Conservation (phyloP, 2,329 filamentous ascomycete species). For the Xylariaceae sp. region DNA sequence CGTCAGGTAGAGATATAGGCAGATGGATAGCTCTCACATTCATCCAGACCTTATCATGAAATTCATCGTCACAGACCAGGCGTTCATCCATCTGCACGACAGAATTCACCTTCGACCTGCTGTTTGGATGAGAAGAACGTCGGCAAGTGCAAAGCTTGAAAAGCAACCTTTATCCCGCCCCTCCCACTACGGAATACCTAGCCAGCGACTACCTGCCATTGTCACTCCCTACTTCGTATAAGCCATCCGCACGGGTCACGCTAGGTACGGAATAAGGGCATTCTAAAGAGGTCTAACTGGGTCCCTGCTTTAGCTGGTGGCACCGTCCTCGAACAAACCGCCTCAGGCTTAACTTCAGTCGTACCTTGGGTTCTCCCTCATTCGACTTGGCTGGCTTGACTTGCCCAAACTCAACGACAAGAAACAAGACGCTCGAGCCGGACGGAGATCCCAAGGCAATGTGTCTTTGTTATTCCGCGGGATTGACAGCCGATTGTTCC, state of each 20-base stretch:
- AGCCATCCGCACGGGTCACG: no score
- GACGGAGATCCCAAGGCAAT: slow-evolving; percentile 6
- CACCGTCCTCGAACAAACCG: no score
- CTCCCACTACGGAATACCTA: neutral
- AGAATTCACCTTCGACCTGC: no score
- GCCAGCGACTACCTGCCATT: no score
- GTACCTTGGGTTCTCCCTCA: no score
- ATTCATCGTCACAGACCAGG: neutral
- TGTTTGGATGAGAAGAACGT: neutral
- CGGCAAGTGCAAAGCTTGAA: neutral
- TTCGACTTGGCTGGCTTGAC: neutral
- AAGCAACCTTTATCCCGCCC: neutral
- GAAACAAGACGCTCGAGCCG: neutral
- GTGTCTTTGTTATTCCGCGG: slow-evolving; percentile 6
- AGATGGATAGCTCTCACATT: neutral
- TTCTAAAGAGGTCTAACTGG: no score
- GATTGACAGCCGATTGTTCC: slow-evolving; percentile 1
- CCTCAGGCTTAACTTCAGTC: no score
- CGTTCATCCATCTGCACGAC: no score
- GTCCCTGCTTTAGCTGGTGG: neutral
- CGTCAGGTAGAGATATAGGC: neutral
- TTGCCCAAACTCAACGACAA: no score
- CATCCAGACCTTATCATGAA: neutral
- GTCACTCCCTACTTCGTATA: no score
- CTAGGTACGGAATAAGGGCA: no score